Evolutionary conservation across 169 alveolate species (phyloP).

Genomic region (Nephromyces sp.): DNA sequence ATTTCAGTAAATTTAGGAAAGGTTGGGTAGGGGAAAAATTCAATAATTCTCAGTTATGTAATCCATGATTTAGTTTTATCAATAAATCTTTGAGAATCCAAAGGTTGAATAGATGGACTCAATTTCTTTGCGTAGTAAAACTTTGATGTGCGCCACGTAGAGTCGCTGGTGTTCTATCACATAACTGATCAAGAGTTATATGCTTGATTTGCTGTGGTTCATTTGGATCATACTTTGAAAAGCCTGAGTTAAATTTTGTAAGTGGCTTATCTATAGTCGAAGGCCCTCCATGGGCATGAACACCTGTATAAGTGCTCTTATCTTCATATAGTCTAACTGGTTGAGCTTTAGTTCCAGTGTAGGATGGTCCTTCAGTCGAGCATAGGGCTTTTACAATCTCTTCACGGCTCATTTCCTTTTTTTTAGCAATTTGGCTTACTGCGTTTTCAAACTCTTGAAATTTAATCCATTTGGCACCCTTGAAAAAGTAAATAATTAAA

Average conservation of each 20-base stretch:
- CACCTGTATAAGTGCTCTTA: constrained; percentile 73
- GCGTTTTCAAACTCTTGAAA: constrained; percentile 42
- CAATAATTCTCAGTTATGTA: too few relatives aligned
- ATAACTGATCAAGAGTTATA: constrained; percentile 10
- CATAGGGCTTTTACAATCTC: constrained; percentile 19
- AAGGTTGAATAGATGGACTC: too few relatives aligned
- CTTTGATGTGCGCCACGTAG: constrained; percentile 22
- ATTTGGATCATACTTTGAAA: constrained; percentile 4
- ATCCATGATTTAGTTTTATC: too few relatives aligned
- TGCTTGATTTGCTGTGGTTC: neutral
- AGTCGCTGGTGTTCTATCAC: constrained; percentile 15
- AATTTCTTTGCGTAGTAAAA: neutral
- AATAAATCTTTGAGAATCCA: too few relatives aligned
- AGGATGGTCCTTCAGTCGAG: constrained; percentile 68
- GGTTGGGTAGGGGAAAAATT: too few relatives aligned
- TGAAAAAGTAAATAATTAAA: too few relatives aligned
- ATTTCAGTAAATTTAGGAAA: too few relatives aligned
- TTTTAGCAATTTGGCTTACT: constrained; percentile 32
- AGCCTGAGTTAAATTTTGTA: constrained; percentile 19
- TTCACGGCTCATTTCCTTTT: constrained; percentile 16
- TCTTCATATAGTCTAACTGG: constrained; percentile 72
- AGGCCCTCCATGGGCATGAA: constrained; percentile 77
- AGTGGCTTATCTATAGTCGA: constrained; percentile 56
- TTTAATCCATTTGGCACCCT: constrained; percentile 46
- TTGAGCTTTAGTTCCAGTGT: constrained; percentile 74